Conservation (phyloP, 140 eudicot species). For the Erigeron philadelphicus region DNA sequence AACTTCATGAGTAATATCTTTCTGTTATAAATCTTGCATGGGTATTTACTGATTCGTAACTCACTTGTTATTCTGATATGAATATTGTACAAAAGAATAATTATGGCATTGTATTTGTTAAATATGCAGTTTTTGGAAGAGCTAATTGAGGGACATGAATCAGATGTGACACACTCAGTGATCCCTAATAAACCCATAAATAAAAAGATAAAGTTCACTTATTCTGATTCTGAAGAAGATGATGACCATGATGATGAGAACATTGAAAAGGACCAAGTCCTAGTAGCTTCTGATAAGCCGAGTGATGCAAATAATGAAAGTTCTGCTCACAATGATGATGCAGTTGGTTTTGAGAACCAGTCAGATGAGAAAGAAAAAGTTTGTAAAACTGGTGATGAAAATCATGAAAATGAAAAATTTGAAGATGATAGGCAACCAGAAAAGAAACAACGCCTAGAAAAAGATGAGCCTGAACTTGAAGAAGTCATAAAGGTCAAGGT, state of each 20-base stretch:
- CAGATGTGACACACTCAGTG: slow-evolving; percentile 28
- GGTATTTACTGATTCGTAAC: neutral
- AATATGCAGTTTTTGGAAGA: slow-evolving; percentile 71
- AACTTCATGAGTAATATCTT: neutral
- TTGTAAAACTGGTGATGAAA: slow-evolving; percentile 24
- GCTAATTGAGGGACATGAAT: slow-evolving; percentile 54
- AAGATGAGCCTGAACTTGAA: slow-evolving; percentile 28
- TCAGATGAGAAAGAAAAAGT: slow-evolving; percentile 25
- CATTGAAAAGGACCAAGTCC: slow-evolving; percentile 26
- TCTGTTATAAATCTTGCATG: neutral
- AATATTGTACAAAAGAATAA: neutral
- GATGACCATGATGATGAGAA: slow-evolving; percentile 36
- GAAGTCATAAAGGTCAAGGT: slow-evolving; percentile 24
- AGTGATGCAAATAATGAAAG: slow-evolving; percentile 30
- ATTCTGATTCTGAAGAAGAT: slow-evolving; percentile 68
- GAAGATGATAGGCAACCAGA: slow-evolving; percentile 47
- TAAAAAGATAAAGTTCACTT: slow-evolving; percentile 62
- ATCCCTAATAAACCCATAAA: slow-evolving; percentile 47
- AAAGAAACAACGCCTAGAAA: slow-evolving; percentile 61
- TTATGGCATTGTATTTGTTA: neutral
- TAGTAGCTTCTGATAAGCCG: slow-evolving; percentile 16
- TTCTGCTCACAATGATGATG: slow-evolving; percentile 21
- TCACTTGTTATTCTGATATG: neutral
- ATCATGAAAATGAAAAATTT: slow-evolving; percentile 26
- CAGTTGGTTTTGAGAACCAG: slow-evolving; percentile 22